Base-by-base conservation (phyloP, 169 alveolate species). In the Cystoisospora suis region DNA sequence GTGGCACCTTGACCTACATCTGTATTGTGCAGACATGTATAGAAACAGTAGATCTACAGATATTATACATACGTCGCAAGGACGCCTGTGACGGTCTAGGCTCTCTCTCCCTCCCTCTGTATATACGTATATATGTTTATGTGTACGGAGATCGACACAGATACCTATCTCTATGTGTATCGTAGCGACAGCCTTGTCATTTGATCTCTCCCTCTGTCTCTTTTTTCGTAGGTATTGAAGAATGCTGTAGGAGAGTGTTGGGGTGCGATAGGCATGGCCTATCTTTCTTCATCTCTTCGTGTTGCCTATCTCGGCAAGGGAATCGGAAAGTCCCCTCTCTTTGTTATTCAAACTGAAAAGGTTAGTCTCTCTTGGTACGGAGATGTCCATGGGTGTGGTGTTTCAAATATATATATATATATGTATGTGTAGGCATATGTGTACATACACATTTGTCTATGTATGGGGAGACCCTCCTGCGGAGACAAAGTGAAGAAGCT, bases 201-300 rank as follows among this genome's bases (percentile, higher is more conserved):
- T 23, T 53, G 65, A 15, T 12, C 65, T 17, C 40, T 61, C 7
- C 6, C 40, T 61, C 40, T 12, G 15, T 61, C 75, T 5, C n/a
- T 20, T 61, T 38, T 61, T 29, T 38, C 5, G 34, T 12, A 61
- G 75, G 27, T 12, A 20, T 38, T 61, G 75, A 9, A 61, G 75
- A 12, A n/a, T 4, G 83, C 83, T 23, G 83, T 72, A 27, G 53
- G 7, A 38, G 83, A 72, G 42, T 72, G 83, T 53, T 72, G 83
- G 83, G 83, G 83, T 38, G 83, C 83, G 2, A 29, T 72, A 27
- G 83, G 83, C 2, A 27, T 53, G 17, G 83, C 83, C 17, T 40
- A 72, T 36, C 56, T 72, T 29, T 29, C 47, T 5, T 7, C 83
- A 15, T 72, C 83, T n/a, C 53, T 72, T 2, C 83, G 83, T 38